Evolutionary conservation across 2,329 filamentous ascomycete species (phyloP), one percentile per base, ranked within the genome.

Genomic region (Phialophora chinensis): DNA sequence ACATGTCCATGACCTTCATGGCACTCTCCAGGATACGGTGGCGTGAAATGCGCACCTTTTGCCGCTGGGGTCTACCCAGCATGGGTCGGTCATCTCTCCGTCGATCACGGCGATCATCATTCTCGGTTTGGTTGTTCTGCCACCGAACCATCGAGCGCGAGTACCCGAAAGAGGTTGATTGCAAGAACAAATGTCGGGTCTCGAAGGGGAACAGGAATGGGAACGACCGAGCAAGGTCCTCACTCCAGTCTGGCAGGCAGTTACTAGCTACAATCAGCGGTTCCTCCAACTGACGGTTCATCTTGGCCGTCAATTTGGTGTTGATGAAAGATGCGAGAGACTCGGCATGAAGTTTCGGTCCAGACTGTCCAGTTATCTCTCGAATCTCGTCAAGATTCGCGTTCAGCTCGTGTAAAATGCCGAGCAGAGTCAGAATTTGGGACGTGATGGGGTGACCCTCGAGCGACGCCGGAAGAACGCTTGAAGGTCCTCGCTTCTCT

Each of bases 121-220:
- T 93, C 25, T 89, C 87, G 25, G 88, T 87, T 76, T 97, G 93
- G 1, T 91, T 89, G 74, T 92, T 97, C 79, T 98, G 95, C 96
- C 96, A 99, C 76, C 94, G 88, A 66, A 90, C 91, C 95, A 99
- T 98, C 20, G 95, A 97, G 69, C 95, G 88, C 50, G 94, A 94
- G 81, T 99, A 99, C 25, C 95, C 95, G 76, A 99, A 99, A 0
- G 95, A 97, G 0, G 96, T 99, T 1, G 94, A 99, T 79, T 98
- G 95, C 38, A 99, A 82, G 84, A 99, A 99, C 44, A 99, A 83
- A 78, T 99, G 94, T 12, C 95, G 89, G 0, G 95, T 98, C 82
- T 99, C 95, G 74, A 99, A 99, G 2, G 95, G 95, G 77, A 99
- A 99, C 12, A 99, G 82, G 84, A 99, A 99, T 0, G 95, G 94